Percentiles rank a stretch among this genome's conserved stretches.
These are phyloP conservation scores for Fusarium sp. DNA, from an alignment of 2,329 filamentous ascomycete genomes.

Conservation along the genomic window DNA sequence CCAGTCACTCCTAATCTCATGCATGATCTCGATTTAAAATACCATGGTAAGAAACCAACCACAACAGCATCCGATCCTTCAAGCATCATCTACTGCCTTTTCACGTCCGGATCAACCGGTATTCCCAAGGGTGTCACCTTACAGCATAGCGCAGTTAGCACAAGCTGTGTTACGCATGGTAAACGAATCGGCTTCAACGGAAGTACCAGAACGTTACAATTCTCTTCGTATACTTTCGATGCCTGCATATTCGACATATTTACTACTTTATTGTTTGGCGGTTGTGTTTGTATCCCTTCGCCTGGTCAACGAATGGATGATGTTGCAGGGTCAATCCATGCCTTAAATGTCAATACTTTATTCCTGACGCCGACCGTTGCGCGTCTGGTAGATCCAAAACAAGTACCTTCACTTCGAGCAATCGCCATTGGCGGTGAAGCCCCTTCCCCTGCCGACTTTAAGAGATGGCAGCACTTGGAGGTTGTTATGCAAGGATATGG, in stretches of 20 bases:
- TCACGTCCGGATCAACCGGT: conserved; percentile 49
- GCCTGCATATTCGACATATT: conserved; percentile 16
- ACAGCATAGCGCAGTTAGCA: conserved; percentile 34
- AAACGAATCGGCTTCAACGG: conserved; percentile 7
- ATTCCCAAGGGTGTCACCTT: conserved; percentile 46
- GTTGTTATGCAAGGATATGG: conserved; percentile 10
- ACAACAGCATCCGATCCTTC: not conserved
- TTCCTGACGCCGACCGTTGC: conserved; percentile 17
- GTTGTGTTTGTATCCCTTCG: conserved; percentile 26
- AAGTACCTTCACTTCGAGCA: not conserved
- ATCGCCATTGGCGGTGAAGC: not conserved
- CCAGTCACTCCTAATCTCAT: conserved; percentile 4
- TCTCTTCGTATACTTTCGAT: conserved; percentile 23
- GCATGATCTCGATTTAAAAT: not conserved
- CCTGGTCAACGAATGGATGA: conserved; percentile 8
- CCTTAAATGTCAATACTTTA: not conserved
- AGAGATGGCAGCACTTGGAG: not conserved
- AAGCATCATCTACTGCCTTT: conserved; percentile 41
- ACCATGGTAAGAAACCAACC: not conserved
- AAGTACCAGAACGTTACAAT: conserved; percentile 22
- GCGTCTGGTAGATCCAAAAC: not conserved
- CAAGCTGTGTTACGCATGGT: conserved; percentile 18
- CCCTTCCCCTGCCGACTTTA: not conserved
- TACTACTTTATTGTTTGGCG: conserved; percentile 17
- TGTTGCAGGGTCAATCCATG: conserved; percentile 1